Conservation (phyloP, 2,329 filamentous ascomycete genomes). For the Sodiomyces alkalinus region DNA sequence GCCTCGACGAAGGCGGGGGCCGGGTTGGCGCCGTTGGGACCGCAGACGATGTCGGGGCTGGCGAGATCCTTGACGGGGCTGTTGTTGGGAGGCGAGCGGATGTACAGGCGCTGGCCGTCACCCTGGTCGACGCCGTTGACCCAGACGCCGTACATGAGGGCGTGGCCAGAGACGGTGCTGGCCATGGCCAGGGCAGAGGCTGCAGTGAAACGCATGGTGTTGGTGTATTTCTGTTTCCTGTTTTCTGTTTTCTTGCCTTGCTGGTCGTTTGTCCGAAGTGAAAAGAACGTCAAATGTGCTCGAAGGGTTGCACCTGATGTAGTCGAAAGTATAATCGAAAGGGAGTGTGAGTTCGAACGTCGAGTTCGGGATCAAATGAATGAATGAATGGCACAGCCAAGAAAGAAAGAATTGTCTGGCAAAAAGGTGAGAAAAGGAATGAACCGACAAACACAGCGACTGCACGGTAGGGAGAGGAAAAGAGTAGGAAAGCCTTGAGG, state of each 20-base stretch:
- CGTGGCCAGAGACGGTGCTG: slow-evolving; percentile 26
- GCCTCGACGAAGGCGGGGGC: slow-evolving; percentile 23
- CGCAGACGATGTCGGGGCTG: slow-evolving; percentile 25
- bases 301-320: too few relatives aligned
- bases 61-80: slow-evolving; percentile 27
- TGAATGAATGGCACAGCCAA: slow-evolving; percentile 4
- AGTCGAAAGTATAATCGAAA: neutral
- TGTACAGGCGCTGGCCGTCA: slow-evolving; percentile 24
- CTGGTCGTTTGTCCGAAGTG: neutral
- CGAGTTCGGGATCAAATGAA: slow-evolving; percentile 1
- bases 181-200: slow-evolving; percentile 20
- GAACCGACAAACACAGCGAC: slow-evolving; percentile 3
- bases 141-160: slow-evolving; percentile 29
- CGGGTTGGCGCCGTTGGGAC: slow-evolving; percentile 22
- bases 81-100: slow-evolving; percentile 29
- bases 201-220: slow-evolving; percentile 20
- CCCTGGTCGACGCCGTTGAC: slow-evolving; percentile 29
- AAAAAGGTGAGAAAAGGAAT: slow-evolving; percentile 2
- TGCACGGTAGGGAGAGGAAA: slow-evolving; percentile 1
- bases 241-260: too few relatives aligned
- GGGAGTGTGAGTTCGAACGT: slow-evolving; percentile 2
- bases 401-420: slow-evolving; percentile 1
- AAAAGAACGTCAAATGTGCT: too few relatives aligned
- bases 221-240: too few relatives aligned
- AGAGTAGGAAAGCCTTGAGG: neutral